A percentile compares a stretch with the other conserved stretches of the same genome.
Evolutionary conservation across 192 early-diverging fungal genomes (phyloP).

Genomic region (Rhizophagus clarus): DNA sequence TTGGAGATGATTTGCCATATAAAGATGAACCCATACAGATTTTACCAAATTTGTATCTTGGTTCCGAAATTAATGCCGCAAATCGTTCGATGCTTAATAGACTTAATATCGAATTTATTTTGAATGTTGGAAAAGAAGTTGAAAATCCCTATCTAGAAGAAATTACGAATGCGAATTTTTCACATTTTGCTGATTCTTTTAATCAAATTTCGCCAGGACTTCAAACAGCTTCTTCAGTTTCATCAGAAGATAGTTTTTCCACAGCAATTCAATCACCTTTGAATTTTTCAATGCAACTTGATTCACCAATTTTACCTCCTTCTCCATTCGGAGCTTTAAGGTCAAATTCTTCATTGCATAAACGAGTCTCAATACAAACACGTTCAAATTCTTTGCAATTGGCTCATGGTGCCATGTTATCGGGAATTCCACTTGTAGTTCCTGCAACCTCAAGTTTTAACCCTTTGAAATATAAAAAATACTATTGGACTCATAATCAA

Average conservation of each 20-base stretch:
- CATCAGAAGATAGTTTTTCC: constrained; percentile 9
- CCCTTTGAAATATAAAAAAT: constrained; percentile 60
- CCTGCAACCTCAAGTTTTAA: constrained; percentile 26
- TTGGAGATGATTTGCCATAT: constrained; percentile 50
- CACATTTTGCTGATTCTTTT: constrained; percentile 30
- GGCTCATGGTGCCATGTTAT: background rate
- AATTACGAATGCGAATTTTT: constrained; percentile 2
- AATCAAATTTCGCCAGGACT: constrained; percentile 18
- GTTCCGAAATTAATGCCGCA: constrained; percentile 63
- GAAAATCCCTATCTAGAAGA: constrained; percentile 45
- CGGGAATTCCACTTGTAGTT: constrained; percentile 10
- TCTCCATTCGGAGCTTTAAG: background rate
- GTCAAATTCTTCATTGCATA: background rate
- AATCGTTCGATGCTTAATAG: constrained; percentile 48
- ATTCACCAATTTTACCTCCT: constrained; percentile 1
- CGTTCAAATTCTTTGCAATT: background rate
- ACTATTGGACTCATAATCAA: constrained; percentile 77
- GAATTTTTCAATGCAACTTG: background rate
- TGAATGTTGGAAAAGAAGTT: constrained; percentile 87
- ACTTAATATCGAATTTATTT: constrained; percentile 58
- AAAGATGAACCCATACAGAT: constrained; percentile 60
- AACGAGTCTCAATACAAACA: background rate
- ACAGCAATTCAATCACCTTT: constrained; percentile 14
- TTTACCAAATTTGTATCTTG: constrained; percentile 69
- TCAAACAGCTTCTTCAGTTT: background rate